Evolutionary conservation across 768 basidiomycete species (phyloP).

Genomic region (Leccinum truebloodii): DNA sequence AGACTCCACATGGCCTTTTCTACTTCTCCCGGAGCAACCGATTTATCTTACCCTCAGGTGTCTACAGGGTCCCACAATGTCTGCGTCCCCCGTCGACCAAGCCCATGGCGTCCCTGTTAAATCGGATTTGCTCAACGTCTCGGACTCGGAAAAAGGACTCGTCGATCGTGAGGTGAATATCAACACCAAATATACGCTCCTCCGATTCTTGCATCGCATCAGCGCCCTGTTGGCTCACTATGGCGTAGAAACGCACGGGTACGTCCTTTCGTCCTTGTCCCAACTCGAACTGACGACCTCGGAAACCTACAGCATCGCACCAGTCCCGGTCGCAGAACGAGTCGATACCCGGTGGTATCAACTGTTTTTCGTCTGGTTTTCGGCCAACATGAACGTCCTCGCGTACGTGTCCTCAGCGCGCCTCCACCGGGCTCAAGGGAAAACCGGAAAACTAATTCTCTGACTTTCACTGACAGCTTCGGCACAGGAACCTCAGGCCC

Average conservation of each 20-base stretch:
- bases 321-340: constrained; percentile 37
- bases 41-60: not conserved
- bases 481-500: constrained; percentile 53
- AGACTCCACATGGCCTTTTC: not conserved
- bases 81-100: not conserved
- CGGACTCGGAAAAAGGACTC: constrained; percentile 7
- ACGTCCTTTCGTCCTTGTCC: constrained; percentile 1
- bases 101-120: not conserved
- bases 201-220: constrained; percentile 21
- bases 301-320: constrained; percentile 36
- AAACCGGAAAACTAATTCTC: not conserved
- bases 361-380: constrained; percentile 55
- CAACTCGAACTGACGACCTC: not conserved
- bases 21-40: not conserved
- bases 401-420: constrained; percentile 31
- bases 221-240: constrained; percentile 34
- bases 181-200: not conserved
- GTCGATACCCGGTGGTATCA: constrained; percentile 45
- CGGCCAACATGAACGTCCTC: constrained; percentile 46
- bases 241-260: constrained; percentile 47
- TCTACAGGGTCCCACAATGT: constrained; percentile 6
- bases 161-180: not conserved
- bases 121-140: not conserved
- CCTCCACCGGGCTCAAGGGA: too few relatives aligned
- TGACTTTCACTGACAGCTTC: constrained; percentile 33